phyloP scores from a whole-genome alignment of 1,284 basidiomycete genomes.

The Fistulinella staudtii region DNA sequence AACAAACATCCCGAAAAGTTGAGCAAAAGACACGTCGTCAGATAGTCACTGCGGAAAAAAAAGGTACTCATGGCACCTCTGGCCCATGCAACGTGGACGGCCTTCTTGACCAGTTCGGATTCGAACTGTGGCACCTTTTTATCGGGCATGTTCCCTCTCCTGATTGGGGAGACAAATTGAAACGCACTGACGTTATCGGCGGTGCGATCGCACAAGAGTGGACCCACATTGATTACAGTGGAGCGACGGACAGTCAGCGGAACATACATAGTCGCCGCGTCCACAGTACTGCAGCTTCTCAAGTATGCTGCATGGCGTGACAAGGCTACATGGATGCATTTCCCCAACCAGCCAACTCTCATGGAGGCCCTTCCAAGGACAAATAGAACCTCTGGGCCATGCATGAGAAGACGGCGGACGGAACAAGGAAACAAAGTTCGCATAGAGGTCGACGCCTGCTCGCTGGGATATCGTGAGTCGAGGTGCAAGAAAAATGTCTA shows the following conservation, averaged over 20 bases:
- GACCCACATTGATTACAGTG: slow-evolving; percentile 11
- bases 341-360: not conserved
- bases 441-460: slow-evolving; percentile 1
- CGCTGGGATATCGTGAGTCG: no score
- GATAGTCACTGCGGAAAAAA: slow-evolving; percentile 1
- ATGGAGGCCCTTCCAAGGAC: not conserved
- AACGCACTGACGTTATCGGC: slow-evolving; percentile 17
- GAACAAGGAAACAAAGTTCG: not conserved
- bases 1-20: not conserved
- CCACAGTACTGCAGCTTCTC: not conserved
- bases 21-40: slow-evolving; percentile 1
- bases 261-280: slow-evolving; percentile 8
- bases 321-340: not conserved
- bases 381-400: not conserved
- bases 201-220: slow-evolving; percentile 14
- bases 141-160: slow-evolving; percentile 1
- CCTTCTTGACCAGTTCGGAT: slow-evolving; percentile 17
- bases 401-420: not conserved
- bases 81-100: slow-evolving; percentile 9
- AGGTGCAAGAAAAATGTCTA: no score
- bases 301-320: slow-evolving; percentile 5
- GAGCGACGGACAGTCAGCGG: slow-evolving; percentile 2
- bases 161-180: slow-evolving; percentile 5
- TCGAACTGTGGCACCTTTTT: no score
- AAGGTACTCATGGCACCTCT: slow-evolving; percentile 2